phyloP scores from a whole-genome alignment of 441 rosid genomes.

The Eutrema salsugineum region DNA sequence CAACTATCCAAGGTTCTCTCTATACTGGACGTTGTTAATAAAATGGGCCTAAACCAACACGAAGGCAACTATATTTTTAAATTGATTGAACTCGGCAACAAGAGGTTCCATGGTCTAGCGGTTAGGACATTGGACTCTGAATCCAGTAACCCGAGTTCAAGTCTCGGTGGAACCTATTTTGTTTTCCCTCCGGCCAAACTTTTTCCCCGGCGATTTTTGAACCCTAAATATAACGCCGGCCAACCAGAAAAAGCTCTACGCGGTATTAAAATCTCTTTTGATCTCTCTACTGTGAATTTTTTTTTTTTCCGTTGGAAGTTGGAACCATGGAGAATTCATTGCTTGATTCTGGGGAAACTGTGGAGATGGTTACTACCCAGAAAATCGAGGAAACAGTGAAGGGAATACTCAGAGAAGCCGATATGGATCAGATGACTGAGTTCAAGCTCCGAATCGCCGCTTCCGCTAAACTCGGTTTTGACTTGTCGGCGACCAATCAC shows the following conservation, averaged over 20 bases:
- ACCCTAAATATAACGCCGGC: conserved; percentile 18
- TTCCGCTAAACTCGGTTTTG: conserved; percentile 55
- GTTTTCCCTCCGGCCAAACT: neutral
- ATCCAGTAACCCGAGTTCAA: conserved; percentile 37
- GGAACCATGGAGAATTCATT: conserved; percentile 6
- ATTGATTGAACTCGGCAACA: neutral
- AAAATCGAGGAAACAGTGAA: conserved; percentile 57
- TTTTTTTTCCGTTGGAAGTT: neutral
- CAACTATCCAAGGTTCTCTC: neutral
- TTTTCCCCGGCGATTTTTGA: conserved; percentile 2
- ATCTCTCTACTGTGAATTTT: neutral
- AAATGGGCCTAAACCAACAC: too few species aligned
- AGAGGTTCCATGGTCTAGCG: conserved; percentile 39
- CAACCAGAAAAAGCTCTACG: neutral
- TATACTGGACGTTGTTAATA: too few species aligned
- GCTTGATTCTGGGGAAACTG: conserved; percentile 9
- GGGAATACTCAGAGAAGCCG: conserved; percentile 47
- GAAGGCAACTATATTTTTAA: too few species aligned
- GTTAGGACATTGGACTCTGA: conserved; percentile 40
- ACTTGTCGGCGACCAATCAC: conserved; percentile 37
- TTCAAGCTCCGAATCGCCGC: conserved; percentile 59
- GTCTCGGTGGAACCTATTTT: conserved; percentile 35
- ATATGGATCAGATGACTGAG: conserved; percentile 70
- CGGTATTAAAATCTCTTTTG: neutral
- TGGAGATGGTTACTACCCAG: conserved; percentile 37